phyloP scores from a whole-genome alignment of 345 rosid species.

The Hibiscus mutabilis region DNA sequence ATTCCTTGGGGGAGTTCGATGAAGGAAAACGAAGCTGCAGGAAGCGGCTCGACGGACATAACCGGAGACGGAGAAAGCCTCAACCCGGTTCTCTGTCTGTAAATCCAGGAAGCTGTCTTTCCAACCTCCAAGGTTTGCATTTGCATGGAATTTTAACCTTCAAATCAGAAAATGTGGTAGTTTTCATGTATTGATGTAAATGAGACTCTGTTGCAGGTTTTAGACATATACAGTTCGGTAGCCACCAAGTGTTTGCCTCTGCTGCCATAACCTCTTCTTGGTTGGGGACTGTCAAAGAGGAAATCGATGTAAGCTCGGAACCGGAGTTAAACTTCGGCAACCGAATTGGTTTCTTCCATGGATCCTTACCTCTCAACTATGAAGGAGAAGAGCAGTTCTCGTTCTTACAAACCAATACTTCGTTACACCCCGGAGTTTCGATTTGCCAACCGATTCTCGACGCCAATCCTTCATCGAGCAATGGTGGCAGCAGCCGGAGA shows the following conservation, averaged over 20 bases:
- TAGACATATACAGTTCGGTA: conserved; percentile 35
- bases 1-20: conserved; percentile 65
- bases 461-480: conserved; percentile 19
- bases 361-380: conserved; percentile 25
- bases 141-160: background rate
- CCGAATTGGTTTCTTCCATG: conserved; percentile 23
- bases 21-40: conserved; percentile 79
- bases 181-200: conserved; percentile 2
- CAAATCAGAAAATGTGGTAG: background rate
- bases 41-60: conserved; percentile 80
- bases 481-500: conserved; percentile 23
- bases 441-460: conserved; percentile 21
- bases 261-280: conserved; percentile 31
- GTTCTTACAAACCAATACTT: conserved; percentile 30
- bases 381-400: conserved; percentile 38
- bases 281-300: conserved; percentile 32
- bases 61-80: conserved; percentile 61
- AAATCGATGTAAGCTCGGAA: conserved; percentile 25
- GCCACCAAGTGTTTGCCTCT: conserved; percentile 32
- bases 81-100: conserved; percentile 31
- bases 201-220: conserved; percentile 32
- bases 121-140: conserved; percentile 42
- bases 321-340: conserved; percentile 25
- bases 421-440: conserved; percentile 25
- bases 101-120: conserved; percentile 34